Evolutionary conservation across 352 stramenopile species (phyloP), one percentile per base, ranked within the genome.

Genomic region (Aphanomyces astaci): DNA sequence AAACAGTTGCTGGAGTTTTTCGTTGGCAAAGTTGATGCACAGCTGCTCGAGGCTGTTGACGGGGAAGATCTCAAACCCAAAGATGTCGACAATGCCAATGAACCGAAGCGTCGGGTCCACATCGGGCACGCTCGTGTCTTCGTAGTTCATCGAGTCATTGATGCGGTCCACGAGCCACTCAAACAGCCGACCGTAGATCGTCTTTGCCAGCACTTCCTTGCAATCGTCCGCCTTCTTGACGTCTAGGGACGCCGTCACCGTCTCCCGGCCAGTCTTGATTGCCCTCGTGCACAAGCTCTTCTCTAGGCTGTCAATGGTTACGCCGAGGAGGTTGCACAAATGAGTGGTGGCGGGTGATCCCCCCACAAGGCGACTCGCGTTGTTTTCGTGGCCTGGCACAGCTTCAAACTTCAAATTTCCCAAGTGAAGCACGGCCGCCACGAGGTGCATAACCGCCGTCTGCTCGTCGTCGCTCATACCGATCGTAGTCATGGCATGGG

Each of bases 351-450:
- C 81, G 22, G 94, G 82, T 22, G 96, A 73, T 0, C 87, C 84
- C n/a, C n/a, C n/a, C 25, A 96, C 88, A 54, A 59, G 30, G 24
- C 51, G 51, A 10, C 22, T 36, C 5, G 19, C 51, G 25, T 59
- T 28, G 25, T 36, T 28, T 59, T 59, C 36, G 36, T 43, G 51
- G 51, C 51, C 51, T 15, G 51, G 51, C 22, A 59, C 30, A 24
- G 90, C 75, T 28, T 95, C 79, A 49, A 97, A 95, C 28, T 73
- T 64, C n/a, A 96, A 24, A 46, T 97, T 92, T 9, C 90, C 90
- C 1, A 97, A 76, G 67, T 92, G 83, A 10, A 97, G 66, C 11
- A 97, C 87, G 0, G 86, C 86, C 3, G 87, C 87, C 0, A 97
- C 78, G 30, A 96, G 78, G 24, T 80, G 78, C 76, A 95, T 84